Base-by-base conservation (phyloP, 2,329 filamentous ascomycete species). In the Saccharata proteae region DNA sequence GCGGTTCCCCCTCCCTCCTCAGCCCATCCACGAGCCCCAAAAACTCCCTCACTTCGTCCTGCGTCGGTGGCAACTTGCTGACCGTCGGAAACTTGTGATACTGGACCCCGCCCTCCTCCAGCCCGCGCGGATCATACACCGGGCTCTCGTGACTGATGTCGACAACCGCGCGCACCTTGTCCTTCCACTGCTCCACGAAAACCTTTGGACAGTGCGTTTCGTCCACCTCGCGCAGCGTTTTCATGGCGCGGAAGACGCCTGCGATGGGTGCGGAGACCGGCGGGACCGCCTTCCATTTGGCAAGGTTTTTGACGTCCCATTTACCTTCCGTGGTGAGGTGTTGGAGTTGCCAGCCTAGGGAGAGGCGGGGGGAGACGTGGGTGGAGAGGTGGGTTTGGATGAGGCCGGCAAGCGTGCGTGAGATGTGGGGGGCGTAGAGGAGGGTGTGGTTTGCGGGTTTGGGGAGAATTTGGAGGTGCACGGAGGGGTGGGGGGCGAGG, bases 271-370 rank as follows among this genome's bases (percentile, higher is more conserved):
- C 67, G 0, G 82, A 92, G 1, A 93, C 81, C 0, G 85, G 80
- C 2, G 63, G 57, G 1, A 92, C 80, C 12, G 74, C 74, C 52
- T 82, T 71, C 88, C 88, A 96, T 51, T 96, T 96, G 37, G 71
- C 75, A 8, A 94, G 66, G 47, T 96, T 96, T 60, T 96, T 96
- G 43, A 96, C 84, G 48, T 94, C 88, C 88, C 88, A 96, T 59
- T 96, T 96, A 3, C 86, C 86, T 43, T 85, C 81, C 2, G 80
- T 83, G 3, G 80, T 83, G 15, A 96, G 72, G 46, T 90, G 79
- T 45, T 88, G 80, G 11, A 96, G 65, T 55, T 96, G 88, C 86
- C 88, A 96, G 25, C 79, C 82, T 16, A 88, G 71, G 1, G 76
- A 81, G 10, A 94, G 69, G 6, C 85, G 75, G 7, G 74, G 68